Base-by-base conservation (phyloP, 129 eudicot species). In the Flaveria linearis region DNA sequence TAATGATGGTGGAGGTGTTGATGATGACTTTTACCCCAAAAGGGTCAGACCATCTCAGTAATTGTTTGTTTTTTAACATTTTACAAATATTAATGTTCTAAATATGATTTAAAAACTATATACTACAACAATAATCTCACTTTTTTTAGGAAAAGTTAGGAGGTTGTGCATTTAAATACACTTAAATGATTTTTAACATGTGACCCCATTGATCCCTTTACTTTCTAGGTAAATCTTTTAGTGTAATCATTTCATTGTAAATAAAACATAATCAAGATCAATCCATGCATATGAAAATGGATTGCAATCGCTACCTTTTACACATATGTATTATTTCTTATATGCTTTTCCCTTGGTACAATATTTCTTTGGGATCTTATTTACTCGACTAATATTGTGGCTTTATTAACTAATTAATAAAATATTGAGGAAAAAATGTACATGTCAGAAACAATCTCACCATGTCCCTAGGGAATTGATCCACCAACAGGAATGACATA, bases 401-500 rank as follows among this genome's bases (percentile, higher is more conserved):
- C 5, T 0, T 30, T 30, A 30, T 30, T 30, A 28, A 28, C 4
- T 28, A 28, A 28, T 43, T n/a, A 43, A 43, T 9, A 43, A 43
- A 61, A 13, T 13, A 25, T 14, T 62, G 15, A 62, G 43, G 18
- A 26, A 61, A 72, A 50, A 22, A 28, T 17, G 53, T 63, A 15
- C 33, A 47, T 39, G 52, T 30, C 17, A n/a, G 13, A 7, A 72
- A 47, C 22, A 65, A 74, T 51, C 87, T 87, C 78, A 94, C 99
- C 99, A 94, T 42, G 97, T 94, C 71, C 99, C 99, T 9, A 94
- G 71, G 81, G 97, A 91, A 85, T 94, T 60, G 99, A 94, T 83
- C 99, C 99, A n/a, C 99, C 97, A 75, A 91, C 99, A 2, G 99
- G 99, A 83, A 94, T 94, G 81, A 91, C 92, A 82, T 94, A 94